Evolutionary conservation across 164 flowering plant species (phyloP), one percentile per base, ranked within the genome.

Genomic region (Annona cherimola): DNA sequence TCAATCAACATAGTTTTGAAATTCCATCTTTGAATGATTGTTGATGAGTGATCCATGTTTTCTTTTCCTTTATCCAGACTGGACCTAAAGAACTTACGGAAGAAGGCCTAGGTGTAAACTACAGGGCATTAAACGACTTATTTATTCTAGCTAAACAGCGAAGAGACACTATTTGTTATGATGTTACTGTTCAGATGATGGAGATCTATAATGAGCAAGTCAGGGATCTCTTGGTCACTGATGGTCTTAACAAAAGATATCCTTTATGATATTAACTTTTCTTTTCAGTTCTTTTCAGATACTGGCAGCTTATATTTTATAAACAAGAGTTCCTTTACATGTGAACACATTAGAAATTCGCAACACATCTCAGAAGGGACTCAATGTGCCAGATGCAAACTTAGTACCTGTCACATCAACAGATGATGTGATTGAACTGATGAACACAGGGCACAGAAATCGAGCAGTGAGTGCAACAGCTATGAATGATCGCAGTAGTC

Each of bases 201-300:
- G 99, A 96, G 82, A 93, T 96, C 65, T 96, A 96, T 71, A 96
- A 96, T 74, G 99, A 96, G 78, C 99, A 93, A 96, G 98, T 96
- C 63, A 83, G 99, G 68, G 99, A 96, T 81, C 99, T 96, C 63
- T 92, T 96, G 61, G 87, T 84, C 46, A 76, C 86, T 16, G 99
- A 92, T 79, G 74, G 97, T 67, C 77, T 86, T 12, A 92, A 82
- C 83, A 96, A 81, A 83, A 89, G 95, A 93, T 96, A 96, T 95
- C 99, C 99, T 95, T 89, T 74, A 5, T 7, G 20, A 45, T 35
- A 4, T 67, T 71, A 12, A 40, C 20, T 64, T 64, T 8, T 63
- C 16, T 41, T 43, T 64, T 39, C 42, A 39, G 4, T 64, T 11
- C 12, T 40, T 18, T 44, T 57, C 71, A 66, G 44, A 8, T 2